phyloP scores from a whole-genome alignment of 768 basidiomycete species.

The Mycena filopes region DNA sequence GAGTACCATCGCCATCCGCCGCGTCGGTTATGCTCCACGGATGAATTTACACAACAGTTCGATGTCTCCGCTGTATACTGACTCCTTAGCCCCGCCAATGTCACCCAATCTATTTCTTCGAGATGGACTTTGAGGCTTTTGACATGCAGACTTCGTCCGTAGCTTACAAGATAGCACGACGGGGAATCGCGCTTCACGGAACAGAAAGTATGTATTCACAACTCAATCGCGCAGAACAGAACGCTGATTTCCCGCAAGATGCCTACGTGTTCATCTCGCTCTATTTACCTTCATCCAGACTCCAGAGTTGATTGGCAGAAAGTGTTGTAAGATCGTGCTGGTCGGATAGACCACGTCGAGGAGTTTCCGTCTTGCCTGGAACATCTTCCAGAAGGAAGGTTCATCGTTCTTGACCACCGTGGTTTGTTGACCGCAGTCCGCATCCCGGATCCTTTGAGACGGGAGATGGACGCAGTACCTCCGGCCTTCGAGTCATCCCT shows the following conservation, averaged over 20 bases:
- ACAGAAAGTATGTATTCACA: not conserved
- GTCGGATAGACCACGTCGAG: slow-evolving; percentile 4
- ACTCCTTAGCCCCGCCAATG: too few species aligned
- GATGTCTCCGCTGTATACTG: too few species aligned
- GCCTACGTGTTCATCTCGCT: not conserved
- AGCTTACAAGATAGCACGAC: too few species aligned
- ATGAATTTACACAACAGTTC: too few species aligned
- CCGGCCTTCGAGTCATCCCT: not conserved
- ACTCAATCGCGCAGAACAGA: not conserved
- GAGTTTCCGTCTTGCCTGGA: not conserved
- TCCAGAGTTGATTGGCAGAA: slow-evolving; percentile 10
- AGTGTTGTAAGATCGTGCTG: slow-evolving; percentile 14
- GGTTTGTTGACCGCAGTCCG: not conserved
- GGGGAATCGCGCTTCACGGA: too few species aligned
- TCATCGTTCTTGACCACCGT: not conserved
- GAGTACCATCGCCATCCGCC: too few species aligned
- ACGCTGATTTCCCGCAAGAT: slow-evolving; percentile 5
- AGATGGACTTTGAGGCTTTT: too few species aligned
- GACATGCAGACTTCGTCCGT: too few species aligned
- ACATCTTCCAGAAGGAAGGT: not conserved
- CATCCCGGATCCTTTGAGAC: not conserved
- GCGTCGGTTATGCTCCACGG: too few species aligned
- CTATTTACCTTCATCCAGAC: not conserved
- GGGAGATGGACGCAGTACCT: too few species aligned
- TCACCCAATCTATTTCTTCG: too few species aligned